Evolutionary conservation across 2,329 filamentous ascomycete genomes (phyloP).

Genomic region (Raffaelea deltoideospora): DNA sequence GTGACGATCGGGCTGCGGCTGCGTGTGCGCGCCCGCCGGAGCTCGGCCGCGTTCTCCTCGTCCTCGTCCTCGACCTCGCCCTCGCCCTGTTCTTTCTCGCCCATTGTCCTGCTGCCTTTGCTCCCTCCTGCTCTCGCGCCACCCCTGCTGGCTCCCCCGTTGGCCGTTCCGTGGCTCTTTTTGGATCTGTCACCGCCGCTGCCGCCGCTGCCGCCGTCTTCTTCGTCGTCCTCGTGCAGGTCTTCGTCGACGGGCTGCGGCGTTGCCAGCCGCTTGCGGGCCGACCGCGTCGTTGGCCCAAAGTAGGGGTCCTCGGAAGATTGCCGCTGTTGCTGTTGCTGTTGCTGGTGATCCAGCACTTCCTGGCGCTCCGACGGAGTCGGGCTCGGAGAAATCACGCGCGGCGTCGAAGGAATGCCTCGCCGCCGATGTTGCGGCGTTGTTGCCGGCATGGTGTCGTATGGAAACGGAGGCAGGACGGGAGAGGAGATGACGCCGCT

Average conservation of each 20-base stretch:
- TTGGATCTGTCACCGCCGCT: not conserved
- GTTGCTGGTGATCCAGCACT: too few species aligned
- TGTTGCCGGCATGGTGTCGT: conserved; percentile 9
- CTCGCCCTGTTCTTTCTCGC: conserved; percentile 17
- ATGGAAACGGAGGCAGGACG: conserved; percentile 44
- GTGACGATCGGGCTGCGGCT: conserved; percentile 52
- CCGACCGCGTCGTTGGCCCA: conserved; percentile 63
- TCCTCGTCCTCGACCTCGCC: conserved; percentile 28
- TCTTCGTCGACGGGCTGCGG: conserved; percentile 47
- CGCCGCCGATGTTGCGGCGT: conserved; percentile 32
- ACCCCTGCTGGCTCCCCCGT: conserved; percentile 12
- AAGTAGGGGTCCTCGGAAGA: conserved; percentile 35
- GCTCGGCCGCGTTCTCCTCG: conserved; percentile 26
- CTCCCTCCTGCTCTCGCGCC: too few species aligned
- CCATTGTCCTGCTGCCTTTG: not conserved
- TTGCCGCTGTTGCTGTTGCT: too few species aligned
- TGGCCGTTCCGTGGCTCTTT: not conserved
- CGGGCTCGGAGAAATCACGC: conserved; percentile 81
- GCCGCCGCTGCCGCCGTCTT: conserved; percentile 17
- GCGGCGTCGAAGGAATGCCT: conserved; percentile 60
- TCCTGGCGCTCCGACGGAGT: conserved; percentile 50
- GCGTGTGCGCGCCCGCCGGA: conserved; percentile 50
- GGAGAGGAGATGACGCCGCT: conserved; percentile 40
- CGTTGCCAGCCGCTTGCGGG: conserved; percentile 38
- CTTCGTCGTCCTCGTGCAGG: conserved; percentile 30